These are phyloP conservation scores for Chaetomium cochliodes DNA, from an alignment of 495 filamentous ascomycete species.

Conservation along the genomic window DNA sequence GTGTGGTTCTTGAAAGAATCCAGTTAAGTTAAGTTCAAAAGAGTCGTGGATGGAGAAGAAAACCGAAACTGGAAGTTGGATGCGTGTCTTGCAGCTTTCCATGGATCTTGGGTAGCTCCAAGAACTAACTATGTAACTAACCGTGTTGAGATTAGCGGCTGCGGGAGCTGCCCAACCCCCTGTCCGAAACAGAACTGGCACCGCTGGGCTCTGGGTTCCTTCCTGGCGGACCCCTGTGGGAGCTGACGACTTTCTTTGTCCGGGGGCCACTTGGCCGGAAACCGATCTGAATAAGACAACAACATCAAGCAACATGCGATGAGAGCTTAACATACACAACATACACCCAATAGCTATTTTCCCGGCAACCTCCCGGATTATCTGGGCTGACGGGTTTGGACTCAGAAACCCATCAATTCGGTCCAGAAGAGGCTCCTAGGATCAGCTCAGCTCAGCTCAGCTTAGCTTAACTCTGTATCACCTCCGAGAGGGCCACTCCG, in stretches of 20 bases:
- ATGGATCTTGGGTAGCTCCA: no score
- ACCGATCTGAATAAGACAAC: slow-evolving; percentile 20
- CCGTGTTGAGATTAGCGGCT: not conserved
- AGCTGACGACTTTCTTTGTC: slow-evolving; percentile 6
- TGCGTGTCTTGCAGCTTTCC: not conserved
- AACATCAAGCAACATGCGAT: not conserved
- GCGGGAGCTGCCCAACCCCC: not conserved
- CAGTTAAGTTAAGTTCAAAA: no score
- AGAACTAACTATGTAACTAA: no score
- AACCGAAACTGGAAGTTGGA: not conserved
- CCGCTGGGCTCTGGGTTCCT: not conserved
- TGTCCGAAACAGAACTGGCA: slow-evolving; percentile 2
- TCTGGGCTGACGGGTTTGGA: not conserved
- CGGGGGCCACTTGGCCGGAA: slow-evolving; percentile 27
- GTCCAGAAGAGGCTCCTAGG: not conserved
- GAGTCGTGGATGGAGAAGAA: no score
- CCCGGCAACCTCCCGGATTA: not conserved
- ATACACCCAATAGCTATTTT: not conserved
- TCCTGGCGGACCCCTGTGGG: not conserved
- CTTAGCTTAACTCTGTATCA: not conserved
- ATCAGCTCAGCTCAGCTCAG: no score
- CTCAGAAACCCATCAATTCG: not conserved
- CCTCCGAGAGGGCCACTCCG: no score
- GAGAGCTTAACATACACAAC: not conserved
- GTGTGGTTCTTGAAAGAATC: not conserved